Conservation (phyloP, 768 basidiomycete species). For the Dendrothele bispora region DNA sequence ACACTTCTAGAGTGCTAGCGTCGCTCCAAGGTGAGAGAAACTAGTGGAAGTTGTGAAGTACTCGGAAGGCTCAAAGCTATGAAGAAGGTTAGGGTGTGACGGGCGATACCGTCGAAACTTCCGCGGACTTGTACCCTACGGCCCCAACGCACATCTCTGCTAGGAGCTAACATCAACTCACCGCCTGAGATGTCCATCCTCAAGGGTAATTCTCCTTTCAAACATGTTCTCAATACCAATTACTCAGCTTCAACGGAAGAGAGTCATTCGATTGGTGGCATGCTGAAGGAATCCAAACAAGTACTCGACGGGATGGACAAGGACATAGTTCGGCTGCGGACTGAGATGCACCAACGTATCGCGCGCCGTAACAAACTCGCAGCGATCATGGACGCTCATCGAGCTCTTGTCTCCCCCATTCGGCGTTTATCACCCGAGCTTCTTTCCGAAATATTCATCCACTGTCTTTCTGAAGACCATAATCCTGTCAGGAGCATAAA, state of each 20-base stretch:
- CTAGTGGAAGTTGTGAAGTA: no score
- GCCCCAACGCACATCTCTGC: no score
- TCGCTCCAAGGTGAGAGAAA: no score
- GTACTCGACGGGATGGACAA: not conserved
- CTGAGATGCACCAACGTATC: not conserved
- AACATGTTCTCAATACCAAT: constrained; percentile 2
- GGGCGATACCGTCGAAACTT: no score
- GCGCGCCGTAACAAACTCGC: not conserved
- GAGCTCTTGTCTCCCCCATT: constrained; percentile 20
- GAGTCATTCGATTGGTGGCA: not conserved
- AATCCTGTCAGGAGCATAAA: constrained; percentile 16
- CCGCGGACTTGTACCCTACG: no score
- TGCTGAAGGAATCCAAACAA: not conserved
- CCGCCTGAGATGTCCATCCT: no score
- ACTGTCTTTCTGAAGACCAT: constrained; percentile 19
- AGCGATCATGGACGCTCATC: constrained; percentile 16
- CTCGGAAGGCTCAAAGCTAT: no score
- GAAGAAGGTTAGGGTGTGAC: no score
- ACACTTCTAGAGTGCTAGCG: no score
- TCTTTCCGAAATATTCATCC: constrained; percentile 24
- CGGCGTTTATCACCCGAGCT: constrained; percentile 23
- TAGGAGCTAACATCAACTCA: no score
- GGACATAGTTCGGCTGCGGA: not conserved
- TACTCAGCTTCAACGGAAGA: not conserved
- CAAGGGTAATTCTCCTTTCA: constrained; percentile 6